Evolutionary conservation across 768 basidiomycete genomes (phyloP).

Genomic region (Pleurotus giganteus): DNA sequence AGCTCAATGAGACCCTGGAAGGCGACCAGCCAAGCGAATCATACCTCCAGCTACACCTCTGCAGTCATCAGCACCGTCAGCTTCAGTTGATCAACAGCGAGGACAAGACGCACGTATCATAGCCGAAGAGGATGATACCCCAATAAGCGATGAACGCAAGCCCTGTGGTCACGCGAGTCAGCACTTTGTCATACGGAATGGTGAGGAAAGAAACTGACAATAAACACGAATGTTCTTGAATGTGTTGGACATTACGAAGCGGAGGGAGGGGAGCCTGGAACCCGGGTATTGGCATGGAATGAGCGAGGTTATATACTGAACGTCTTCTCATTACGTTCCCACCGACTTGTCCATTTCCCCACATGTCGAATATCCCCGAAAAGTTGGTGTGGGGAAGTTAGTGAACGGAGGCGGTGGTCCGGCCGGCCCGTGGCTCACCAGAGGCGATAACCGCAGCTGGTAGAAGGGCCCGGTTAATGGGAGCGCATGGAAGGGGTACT

Average conservation of each 20-base stretch:
- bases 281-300: too few relatives aligned
- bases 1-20: slow-evolving; percentile 7
- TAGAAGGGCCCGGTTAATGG: too few relatives aligned
- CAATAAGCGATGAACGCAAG: slow-evolving; percentile 73
- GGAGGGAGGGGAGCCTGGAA: neutral
- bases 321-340: too few relatives aligned
- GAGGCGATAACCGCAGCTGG: too few relatives aligned
- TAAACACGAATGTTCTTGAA: slow-evolving; percentile 2
- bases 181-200: neutral
- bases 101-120: slow-evolving; percentile 57
- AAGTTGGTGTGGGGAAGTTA: too few relatives aligned
- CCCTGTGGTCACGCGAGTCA: slow-evolving; percentile 35
- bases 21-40: neutral
- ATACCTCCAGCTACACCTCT: slow-evolving; percentile 2
- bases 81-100: neutral
- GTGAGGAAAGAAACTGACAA: neutral
- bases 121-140: slow-evolving; percentile 83
- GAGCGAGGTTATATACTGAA: too few relatives aligned
- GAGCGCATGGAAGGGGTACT: too few relatives aligned
- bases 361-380: too few relatives aligned
- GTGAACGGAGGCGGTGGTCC: too few relatives aligned
- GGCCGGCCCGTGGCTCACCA: too few relatives aligned
- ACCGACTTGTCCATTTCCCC: too few relatives aligned
- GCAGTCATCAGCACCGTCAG: neutral
- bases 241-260: neutral